phyloP scores from a whole-genome alignment of 352 stramenopile species.

The Thraustochytrium sp. region DNA sequence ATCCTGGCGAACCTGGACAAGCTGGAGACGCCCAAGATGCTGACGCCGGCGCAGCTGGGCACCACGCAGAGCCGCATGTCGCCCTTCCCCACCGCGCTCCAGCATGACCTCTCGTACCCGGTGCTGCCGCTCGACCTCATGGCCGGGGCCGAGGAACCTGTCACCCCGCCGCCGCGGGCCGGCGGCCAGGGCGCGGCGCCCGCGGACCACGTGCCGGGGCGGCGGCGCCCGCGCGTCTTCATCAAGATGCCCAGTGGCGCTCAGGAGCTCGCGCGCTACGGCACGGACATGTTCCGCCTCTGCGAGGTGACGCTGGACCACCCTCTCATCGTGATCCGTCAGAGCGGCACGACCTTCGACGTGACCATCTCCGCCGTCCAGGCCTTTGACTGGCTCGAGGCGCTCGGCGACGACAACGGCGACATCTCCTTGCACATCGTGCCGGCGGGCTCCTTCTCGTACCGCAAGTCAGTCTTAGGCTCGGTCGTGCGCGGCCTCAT shows the following conservation, averaged over 20 bases:
- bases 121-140: conserved; percentile 16
- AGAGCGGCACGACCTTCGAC: background rate
- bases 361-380: conserved; percentile 25
- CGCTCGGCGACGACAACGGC: background rate
- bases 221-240: background rate
- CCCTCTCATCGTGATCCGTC: conserved; percentile 4
- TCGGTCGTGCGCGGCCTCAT: background rate
- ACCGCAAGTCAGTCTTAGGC: background rate
- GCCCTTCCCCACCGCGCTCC: background rate
- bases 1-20: background rate
- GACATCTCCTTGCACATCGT: conserved; percentile 13
- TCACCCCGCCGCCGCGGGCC: too few relatives aligned
- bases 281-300: conserved; percentile 18
- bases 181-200: too few relatives aligned
- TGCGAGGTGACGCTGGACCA: background rate
- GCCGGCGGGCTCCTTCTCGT: conserved; percentile 26
- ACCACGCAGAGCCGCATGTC: background rate
- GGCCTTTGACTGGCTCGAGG: conserved; percentile 26
- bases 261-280: conserved; percentile 5
- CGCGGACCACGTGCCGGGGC: too few relatives aligned
- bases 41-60: background rate
- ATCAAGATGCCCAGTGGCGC: background rate
- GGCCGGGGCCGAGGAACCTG: background rate
- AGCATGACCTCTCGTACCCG: conserved; percentile 27
- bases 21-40: background rate